A percentile compares a stretch with the other conserved stretches of the same genome.
phyloP scores from a whole-genome alignment of 2,329 filamentous ascomycete species.

The Tolypocladium sp. region DNA sequence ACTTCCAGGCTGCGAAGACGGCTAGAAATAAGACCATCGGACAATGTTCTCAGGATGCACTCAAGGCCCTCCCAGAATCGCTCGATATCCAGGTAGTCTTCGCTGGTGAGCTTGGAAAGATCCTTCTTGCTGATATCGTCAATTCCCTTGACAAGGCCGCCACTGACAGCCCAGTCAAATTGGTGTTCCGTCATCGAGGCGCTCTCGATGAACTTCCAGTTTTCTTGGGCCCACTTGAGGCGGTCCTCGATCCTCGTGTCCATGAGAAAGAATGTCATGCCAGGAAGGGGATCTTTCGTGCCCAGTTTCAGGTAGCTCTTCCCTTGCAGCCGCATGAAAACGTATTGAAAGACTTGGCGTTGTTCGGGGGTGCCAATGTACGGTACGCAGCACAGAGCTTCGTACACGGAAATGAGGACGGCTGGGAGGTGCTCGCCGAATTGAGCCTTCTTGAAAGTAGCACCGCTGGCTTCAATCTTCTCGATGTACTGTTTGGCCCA shows the following conservation, averaged over 20 bases:
- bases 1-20: conserved; percentile 72
- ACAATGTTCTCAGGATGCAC: conserved; percentile 64
- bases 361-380: conserved; percentile 54
- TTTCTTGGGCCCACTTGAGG: conserved; percentile 27
- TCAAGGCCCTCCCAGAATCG: conserved; percentile 74
- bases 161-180: conserved; percentile 81
- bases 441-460: conserved; percentile 35
- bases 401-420: conserved; percentile 74
- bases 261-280: conserved; percentile 80
- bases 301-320: conserved; percentile 71
- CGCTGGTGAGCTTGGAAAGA: conserved; percentile 18
- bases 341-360: conserved; percentile 61
- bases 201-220: conserved; percentile 41
- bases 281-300: conserved; percentile 64
- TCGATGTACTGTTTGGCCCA: conserved; percentile 46
- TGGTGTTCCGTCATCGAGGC: conserved; percentile 56
- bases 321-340: conserved; percentile 65
- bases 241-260: conserved; percentile 47
- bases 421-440: conserved; percentile 40
- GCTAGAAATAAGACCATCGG: conserved; percentile 65
- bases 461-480: conserved; percentile 37
- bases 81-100: conserved; percentile 41
- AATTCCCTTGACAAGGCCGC: conserved; percentile 61
- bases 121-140: conserved; percentile 47
- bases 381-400: conserved; percentile 75